Evolutionary conservation across 441 rosid species (phyloP).

Genomic region (Metrosideros polymorpha): DNA sequence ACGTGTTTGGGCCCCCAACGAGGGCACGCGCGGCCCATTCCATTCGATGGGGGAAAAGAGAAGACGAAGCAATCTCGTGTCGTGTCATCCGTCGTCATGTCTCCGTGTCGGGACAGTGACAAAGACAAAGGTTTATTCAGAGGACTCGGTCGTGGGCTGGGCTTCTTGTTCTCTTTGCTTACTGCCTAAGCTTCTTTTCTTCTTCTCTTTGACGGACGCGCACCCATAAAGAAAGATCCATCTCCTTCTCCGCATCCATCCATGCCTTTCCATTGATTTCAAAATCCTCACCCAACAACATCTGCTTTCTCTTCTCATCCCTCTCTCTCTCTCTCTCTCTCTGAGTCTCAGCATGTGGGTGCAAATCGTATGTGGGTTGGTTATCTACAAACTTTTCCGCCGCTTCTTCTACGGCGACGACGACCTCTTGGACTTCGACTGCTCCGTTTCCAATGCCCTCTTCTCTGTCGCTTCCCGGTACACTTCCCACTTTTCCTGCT

Average conservation of each 20-base stretch:
- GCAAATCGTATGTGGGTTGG: conserved; percentile 60
- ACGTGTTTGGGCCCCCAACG: not conserved
- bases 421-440: conserved; percentile 41
- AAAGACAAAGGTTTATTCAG: not conserved
- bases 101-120: not conserved
- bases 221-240: not conserved
- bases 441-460: conserved; percentile 55
- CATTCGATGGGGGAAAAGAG: too few species aligned
- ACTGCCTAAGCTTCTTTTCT: not conserved
- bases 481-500: not conserved
- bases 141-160: not conserved
- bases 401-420: conserved; percentile 44
- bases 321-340: not conserved
- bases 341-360: conserved; percentile 33
- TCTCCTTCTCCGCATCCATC: not conserved
- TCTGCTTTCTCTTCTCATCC: not conserved
- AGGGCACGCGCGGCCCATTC: not conserved
- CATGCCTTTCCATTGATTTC: not conserved
- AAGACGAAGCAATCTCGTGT: too few species aligned
- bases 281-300: not conserved
- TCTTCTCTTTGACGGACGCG: not conserved
- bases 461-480: conserved; percentile 73
- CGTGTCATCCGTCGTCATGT: not conserved
- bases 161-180: not conserved
- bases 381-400: conserved; percentile 45